Conservation (phyloP, 2,329 filamentous ascomycete species). For the Bipolaris zeicola region DNA sequence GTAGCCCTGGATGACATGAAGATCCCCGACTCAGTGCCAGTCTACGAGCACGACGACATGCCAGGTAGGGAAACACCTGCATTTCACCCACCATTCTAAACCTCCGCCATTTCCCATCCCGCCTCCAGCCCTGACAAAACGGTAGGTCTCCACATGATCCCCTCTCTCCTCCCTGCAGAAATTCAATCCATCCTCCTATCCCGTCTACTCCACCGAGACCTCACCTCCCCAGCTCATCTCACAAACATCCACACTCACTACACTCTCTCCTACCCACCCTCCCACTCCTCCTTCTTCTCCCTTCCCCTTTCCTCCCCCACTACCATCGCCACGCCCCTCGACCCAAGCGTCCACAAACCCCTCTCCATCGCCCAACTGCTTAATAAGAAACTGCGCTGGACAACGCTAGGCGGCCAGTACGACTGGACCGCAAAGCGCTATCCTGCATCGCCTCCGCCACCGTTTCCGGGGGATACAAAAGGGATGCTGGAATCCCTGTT, state of each 20-base stretch:
- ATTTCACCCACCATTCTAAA: background rate
- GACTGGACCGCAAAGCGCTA: slow-evolving; percentile 92
- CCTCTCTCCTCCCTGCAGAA: slow-evolving; percentile 70
- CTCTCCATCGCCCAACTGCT: slow-evolving; percentile 73
- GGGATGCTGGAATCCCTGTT: slow-evolving; percentile 72
- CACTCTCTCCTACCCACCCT: slow-evolving; percentile 65
- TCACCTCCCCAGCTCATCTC: slow-evolving; percentile 73
- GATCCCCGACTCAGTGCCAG: slow-evolving; percentile 21
- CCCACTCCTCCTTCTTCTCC: slow-evolving; percentile 59
- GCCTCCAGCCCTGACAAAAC: background rate
- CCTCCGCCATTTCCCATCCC: background rate
- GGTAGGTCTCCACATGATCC: slow-evolving; percentile 78
- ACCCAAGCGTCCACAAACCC: slow-evolving; percentile 74
- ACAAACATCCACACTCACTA: slow-evolving; percentile 93
- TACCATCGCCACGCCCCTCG: slow-evolving; percentile 61
- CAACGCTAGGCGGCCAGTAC: slow-evolving; percentile 93
- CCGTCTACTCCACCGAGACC: slow-evolving; percentile 76
- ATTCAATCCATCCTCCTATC: slow-evolving; percentile 74
- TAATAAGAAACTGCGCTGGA: slow-evolving; percentile 84
- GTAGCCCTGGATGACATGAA: background rate
- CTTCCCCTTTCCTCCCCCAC: slow-evolving; percentile 42
- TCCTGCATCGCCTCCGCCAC: slow-evolving; percentile 68
- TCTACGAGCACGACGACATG: slow-evolving; percentile 69
- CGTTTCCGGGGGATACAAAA: slow-evolving; percentile 76
- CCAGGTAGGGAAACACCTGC: slow-evolving; percentile 62